Conservation (phyloP, 208 protist species). For the Wallacemonas rigidus region DNA sequence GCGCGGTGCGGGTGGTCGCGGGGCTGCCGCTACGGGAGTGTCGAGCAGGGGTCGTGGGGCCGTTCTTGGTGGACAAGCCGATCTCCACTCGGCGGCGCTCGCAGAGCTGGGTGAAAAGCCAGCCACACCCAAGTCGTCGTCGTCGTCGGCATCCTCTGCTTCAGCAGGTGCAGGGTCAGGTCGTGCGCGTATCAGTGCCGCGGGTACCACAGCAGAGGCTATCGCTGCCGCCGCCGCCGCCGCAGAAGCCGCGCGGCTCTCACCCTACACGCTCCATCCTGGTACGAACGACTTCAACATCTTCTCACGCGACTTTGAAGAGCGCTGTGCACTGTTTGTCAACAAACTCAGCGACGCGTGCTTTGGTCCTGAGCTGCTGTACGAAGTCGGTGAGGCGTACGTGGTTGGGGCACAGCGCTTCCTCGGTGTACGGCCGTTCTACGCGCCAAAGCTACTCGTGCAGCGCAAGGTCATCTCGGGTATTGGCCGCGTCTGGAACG, state of each 20-base stretch:
- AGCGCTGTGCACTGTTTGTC: slow-evolving; percentile 69
- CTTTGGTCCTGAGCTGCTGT: slow-evolving; percentile 79
- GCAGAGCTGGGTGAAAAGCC: slow-evolving; percentile 3
- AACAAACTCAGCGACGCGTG: slow-evolving; percentile 60
- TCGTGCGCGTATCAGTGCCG: background rate
- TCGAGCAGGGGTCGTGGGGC: background rate
- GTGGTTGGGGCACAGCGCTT: slow-evolving; percentile 78
- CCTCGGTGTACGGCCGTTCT: slow-evolving; percentile 77
- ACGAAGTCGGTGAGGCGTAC: slow-evolving; percentile 80
- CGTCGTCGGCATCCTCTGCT: background rate
- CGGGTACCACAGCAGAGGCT: background rate
- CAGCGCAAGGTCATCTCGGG: slow-evolving; percentile 68
- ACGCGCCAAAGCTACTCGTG: slow-evolving; percentile 72
- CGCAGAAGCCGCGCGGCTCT: slow-evolving; percentile 4
- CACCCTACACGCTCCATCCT: slow-evolving; percentile 43
- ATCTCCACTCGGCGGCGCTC: slow-evolving; percentile 3
- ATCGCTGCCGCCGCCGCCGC: background rate
- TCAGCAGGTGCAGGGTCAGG: background rate
- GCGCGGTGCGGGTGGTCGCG: background rate
- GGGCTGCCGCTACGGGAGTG: background rate
- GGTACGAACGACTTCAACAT: slow-evolving; percentile 71
- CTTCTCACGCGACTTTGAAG: slow-evolving; percentile 79
- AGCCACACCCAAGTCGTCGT: background rate
- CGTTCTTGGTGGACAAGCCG: slow-evolving; percentile 1
- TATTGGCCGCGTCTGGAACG: slow-evolving; percentile 56